Conservation (phyloP, 129 eudicot genomes). For the Solidago caesia region DNA sequence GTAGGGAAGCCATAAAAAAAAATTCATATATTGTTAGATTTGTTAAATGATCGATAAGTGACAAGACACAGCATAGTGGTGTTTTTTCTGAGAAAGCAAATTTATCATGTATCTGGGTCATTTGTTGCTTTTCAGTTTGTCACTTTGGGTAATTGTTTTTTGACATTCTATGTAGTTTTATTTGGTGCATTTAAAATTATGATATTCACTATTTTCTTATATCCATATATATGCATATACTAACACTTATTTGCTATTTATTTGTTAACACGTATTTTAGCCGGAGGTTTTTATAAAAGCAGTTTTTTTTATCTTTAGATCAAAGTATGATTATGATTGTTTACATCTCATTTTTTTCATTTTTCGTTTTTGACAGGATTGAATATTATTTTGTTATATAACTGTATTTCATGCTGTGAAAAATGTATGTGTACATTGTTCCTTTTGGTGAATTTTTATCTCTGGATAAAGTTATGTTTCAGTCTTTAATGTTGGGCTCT, state of each 20-base stretch:
- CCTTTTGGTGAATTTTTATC: conserved; percentile 4
- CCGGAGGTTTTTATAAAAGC: too few relatives aligned
- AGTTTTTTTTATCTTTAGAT: too few relatives aligned
- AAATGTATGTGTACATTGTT: not conserved
- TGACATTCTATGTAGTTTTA: not conserved
- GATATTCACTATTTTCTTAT: too few relatives aligned
- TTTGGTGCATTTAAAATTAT: not conserved
- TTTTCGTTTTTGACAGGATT: too few relatives aligned
- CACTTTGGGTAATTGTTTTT: conserved; percentile 5
- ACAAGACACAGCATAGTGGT: conserved; percentile 25
- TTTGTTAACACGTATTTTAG: too few relatives aligned
- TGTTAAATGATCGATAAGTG: conserved; percentile 22
- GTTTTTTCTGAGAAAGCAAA: conserved; percentile 3
- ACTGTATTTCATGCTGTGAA: conserved; percentile 19
- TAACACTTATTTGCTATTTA: too few relatives aligned
- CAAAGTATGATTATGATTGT: too few relatives aligned
- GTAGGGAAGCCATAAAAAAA: too few relatives aligned
- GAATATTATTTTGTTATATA: not conserved
- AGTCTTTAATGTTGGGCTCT: conserved; percentile 22
- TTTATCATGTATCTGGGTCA: conserved; percentile 26
- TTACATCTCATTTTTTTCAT: too few relatives aligned
- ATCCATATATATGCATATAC: too few relatives aligned
- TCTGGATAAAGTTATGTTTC: conserved; percentile 24
- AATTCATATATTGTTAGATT: not conserved
- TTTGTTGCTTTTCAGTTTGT: conserved; percentile 19